Evolutionary conservation across 2,329 filamentous ascomycete species (phyloP).

Genomic region (Bisporella sp.): DNA sequence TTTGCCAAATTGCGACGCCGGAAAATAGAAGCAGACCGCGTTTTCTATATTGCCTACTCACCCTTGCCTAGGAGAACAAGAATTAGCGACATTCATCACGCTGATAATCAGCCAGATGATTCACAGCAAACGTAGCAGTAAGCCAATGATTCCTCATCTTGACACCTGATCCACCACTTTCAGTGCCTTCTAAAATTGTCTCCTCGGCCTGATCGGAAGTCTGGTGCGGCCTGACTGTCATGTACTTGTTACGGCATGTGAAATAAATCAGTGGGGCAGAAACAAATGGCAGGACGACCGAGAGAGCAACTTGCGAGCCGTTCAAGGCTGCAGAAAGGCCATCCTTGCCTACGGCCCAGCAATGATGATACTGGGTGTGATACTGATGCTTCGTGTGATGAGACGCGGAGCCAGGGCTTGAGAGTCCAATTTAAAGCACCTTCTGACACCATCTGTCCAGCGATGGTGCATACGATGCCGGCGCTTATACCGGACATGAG

Average conservation of each 20-base stretch:
- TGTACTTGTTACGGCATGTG: constrained; percentile 71
- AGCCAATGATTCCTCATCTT: constrained; percentile 68
- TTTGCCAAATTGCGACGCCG: too few relatives aligned
- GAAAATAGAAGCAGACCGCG: too few relatives aligned
- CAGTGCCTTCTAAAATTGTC: constrained; percentile 1
- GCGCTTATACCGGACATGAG: constrained; percentile 75
- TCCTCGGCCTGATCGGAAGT: neutral
- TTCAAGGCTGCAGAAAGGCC: constrained; percentile 68
- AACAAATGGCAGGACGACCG: constrained; percentile 75
- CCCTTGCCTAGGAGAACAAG: constrained; percentile 55
- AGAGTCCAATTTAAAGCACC: constrained; percentile 71
- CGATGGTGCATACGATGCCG: constrained; percentile 82
- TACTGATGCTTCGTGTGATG: constrained; percentile 71
- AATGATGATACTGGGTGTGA: constrained; percentile 77
- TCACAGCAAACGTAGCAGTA: constrained; percentile 46
- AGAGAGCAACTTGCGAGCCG: constrained; percentile 71
- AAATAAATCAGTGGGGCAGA: constrained; percentile 79
- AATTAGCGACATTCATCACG: constrained; percentile 70
- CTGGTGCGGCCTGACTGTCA: constrained; percentile 43
- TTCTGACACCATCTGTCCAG: constrained; percentile 83
- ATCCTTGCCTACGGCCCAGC: constrained; percentile 66
- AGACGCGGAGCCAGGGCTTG: constrained; percentile 72
- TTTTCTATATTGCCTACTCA: neutral
- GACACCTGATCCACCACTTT: constrained; percentile 20
- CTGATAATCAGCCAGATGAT: constrained; percentile 69